These are phyloP conservation scores for Cunninghamia lanceolata DNA, from an alignment of 75 land plant species.

Conservation along the genomic window DNA sequence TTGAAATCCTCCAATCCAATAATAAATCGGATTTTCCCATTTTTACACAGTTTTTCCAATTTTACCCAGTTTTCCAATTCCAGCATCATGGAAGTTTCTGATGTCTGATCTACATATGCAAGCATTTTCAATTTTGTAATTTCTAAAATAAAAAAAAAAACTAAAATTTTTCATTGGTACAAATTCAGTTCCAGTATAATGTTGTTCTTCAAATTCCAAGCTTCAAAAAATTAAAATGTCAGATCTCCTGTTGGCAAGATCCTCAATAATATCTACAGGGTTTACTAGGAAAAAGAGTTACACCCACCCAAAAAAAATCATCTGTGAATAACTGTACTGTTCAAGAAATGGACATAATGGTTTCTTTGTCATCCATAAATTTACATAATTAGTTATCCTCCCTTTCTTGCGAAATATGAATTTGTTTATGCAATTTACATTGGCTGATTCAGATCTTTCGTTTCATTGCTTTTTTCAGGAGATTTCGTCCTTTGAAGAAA, in stretches of 20 bases:
- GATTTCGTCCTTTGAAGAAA: not conserved
- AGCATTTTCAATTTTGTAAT: too few relatives aligned
- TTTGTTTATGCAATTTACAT: not conserved
- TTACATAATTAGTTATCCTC: not conserved
- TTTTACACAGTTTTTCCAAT: not conserved
- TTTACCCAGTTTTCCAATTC: not conserved
- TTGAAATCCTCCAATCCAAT: not conserved
- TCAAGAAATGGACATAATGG: not conserved
- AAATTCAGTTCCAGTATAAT: too few relatives aligned
- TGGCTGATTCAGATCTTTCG: not conserved
- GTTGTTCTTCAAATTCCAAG: too few relatives aligned
- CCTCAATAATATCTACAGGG: too few relatives aligned
- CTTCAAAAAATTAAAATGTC: too few relatives aligned
- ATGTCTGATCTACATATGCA: too few relatives aligned
- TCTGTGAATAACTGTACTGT: not conserved
- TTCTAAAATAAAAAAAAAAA: too few relatives aligned
- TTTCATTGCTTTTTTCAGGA: slow-evolving; percentile 2
- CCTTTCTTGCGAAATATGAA: not conserved
- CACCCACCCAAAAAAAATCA: too few relatives aligned
- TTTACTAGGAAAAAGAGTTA: too few relatives aligned
- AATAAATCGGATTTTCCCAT: not conserved
- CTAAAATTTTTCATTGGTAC: too few relatives aligned
- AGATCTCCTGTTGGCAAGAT: too few relatives aligned
- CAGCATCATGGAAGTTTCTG: too few relatives aligned
- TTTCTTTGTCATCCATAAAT: not conserved